Conservation (phyloP, 1,139 yeast genomes). For the Zygoascus meyerae region DNA sequence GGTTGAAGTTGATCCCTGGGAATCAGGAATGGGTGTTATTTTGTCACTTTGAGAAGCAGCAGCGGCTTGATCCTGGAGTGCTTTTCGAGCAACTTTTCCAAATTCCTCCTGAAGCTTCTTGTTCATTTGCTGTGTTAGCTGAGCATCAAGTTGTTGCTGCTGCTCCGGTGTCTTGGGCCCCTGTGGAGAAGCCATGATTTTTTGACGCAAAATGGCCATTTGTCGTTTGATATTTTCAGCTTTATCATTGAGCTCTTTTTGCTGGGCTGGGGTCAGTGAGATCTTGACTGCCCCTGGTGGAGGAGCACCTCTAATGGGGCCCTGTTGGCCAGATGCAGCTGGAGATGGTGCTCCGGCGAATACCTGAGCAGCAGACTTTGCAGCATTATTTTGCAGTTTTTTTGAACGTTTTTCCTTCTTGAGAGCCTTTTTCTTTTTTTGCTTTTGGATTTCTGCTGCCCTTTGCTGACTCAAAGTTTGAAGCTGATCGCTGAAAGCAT, state of each 20-base stretch:
- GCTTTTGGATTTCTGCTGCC: slow-evolving; percentile 9
- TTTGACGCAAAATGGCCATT: slow-evolving; percentile 11
- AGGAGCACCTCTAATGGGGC: slow-evolving; percentile 8
- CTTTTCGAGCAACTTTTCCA: slow-evolving; percentile 6
- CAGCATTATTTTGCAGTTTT: slow-evolving; percentile 7
- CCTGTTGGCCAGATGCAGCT: slow-evolving; percentile 10
- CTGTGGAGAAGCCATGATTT: slow-evolving; percentile 14
- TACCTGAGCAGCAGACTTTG: neutral
- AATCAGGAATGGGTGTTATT: slow-evolving; percentile 4
- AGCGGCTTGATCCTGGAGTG: slow-evolving; percentile 5
- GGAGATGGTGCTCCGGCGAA: slow-evolving; percentile 8
- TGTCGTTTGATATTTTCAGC: slow-evolving; percentile 12
- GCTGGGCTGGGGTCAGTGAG: slow-evolving; percentile 10
- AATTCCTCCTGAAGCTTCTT: slow-evolving; percentile 8
- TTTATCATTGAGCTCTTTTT: slow-evolving; percentile 12
- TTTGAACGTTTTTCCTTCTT: slow-evolving; percentile 15
- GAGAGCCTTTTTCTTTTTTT: slow-evolving; percentile 14
- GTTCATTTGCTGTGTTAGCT: slow-evolving; percentile 11
- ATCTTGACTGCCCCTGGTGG: slow-evolving; percentile 11
- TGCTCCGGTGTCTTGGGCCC: slow-evolving; percentile 13
- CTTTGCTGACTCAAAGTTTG: slow-evolving; percentile 22
- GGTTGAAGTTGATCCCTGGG: slow-evolving; percentile 5
- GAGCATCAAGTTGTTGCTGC: slow-evolving; percentile 10
- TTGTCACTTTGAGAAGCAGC: neutral
- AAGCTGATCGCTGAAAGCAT: slow-evolving; percentile 65